Evolutionary conservation across 257 asterid species (phyloP), one percentile per base, ranked within the genome.

Genomic region (Misopates orontium): DNA sequence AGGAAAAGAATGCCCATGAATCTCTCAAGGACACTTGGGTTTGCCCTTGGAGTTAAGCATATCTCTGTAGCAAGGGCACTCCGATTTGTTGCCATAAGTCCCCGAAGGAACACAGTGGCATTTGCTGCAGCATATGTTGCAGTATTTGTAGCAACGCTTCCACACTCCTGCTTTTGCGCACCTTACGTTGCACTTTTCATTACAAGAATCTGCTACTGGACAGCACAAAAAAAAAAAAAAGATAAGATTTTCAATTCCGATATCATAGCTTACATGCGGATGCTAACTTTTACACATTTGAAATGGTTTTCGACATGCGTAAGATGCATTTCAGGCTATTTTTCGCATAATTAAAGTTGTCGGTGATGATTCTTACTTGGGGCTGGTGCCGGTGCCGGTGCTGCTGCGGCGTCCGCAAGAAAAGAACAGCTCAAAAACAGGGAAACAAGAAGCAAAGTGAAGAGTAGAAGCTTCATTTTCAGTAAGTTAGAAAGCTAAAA

Each of bases 51-150:
- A 25, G 74, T 71, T 78, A 25, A 82, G 31, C 77, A 75, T 73
- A 56, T 76, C 77, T 57, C 80, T 68, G 68, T 82, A 78, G 56
- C 87, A 79, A 0, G 83, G 84, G 57, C 84, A 79, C 70, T 82
- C 84, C 0, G 77, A 71, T 51, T 76, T 76, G 75, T 82, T 79
- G n/a, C 80, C 87, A 16, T 71, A 71, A 0, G 81, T 82, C 15
- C 87, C 87, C 0, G 80, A 75, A 20, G 84, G 87, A 31, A 82
- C 82, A 64, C 86, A 81, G 3, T 60, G 32, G 68, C 87, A 82
- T 58, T 73, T 73, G 50, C 15, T 41, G 66, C 82, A 78, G 78
- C 82, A 82, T 17, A 78, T 52, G 22, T 72, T 42, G 66, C 85
- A 82, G 60, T 71, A 74, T 9, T 54, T 69, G 21, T 77, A 62